Percentiles rank a stretch among this genome's conserved stretches.
phyloP scores from a whole-genome alignment of 2,329 filamentous ascomycete genomes.

The Thelonectria blattea region DNA sequence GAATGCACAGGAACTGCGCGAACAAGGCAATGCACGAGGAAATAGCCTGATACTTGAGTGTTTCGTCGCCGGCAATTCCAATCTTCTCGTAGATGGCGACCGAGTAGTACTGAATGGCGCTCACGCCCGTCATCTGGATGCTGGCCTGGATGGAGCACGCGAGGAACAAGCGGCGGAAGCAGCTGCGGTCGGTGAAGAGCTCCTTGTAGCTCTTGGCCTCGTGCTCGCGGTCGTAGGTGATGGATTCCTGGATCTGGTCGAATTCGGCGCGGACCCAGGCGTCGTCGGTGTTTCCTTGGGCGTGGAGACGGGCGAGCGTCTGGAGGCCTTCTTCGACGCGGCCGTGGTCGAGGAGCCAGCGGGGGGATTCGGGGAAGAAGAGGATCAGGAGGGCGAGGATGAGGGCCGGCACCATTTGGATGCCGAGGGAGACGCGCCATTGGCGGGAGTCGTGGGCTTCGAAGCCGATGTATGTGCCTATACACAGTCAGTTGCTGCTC shows the following conservation, averaged over 20 bases:
- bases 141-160: constrained; percentile 73
- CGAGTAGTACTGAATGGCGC: constrained; percentile 77
- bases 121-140: constrained; percentile 78
- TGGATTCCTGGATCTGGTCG: constrained; percentile 70
- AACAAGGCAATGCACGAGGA: constrained; percentile 73
- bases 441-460: constrained; percentile 39
- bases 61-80: constrained; percentile 68
- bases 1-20: constrained; percentile 71
- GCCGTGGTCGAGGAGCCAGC: constrained; percentile 79
- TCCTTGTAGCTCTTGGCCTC: constrained; percentile 74
- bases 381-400: constrained; percentile 69
- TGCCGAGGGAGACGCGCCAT: constrained; percentile 58
- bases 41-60: constrained; percentile 78
- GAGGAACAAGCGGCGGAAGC: constrained; percentile 74
- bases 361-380: constrained; percentile 72
- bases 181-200: constrained; percentile 66
- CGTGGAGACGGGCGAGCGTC: constrained; percentile 73
- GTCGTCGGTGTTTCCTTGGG: constrained; percentile 69
- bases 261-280: constrained; percentile 76
- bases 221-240: constrained; percentile 70
- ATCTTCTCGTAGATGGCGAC: constrained; percentile 71
- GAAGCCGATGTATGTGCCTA: constrained; percentile 42
- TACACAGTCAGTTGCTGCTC: too few relatives aligned
- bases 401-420: constrained; percentile 73
- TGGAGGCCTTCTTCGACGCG: constrained; percentile 67